Conservation (phyloP, 2,329 filamentous ascomycete genomes). For the Aspergillus melleus region DNA sequence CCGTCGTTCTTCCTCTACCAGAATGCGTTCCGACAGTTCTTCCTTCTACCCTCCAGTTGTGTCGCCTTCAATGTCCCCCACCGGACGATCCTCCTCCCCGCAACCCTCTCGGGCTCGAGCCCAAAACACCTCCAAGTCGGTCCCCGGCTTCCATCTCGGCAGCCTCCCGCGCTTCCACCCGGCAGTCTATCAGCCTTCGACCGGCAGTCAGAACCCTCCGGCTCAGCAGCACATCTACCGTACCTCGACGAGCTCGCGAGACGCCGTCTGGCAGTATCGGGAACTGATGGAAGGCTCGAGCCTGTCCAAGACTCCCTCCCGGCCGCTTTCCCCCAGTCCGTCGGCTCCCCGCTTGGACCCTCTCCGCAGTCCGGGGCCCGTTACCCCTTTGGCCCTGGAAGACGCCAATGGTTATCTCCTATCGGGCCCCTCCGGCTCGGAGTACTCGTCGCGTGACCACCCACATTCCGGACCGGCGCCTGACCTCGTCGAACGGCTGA, state of each 20-base stretch:
- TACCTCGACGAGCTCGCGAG: conserved; percentile 37
- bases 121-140: conserved; percentile 37
- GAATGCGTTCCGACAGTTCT: conserved; percentile 35
- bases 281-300: conserved; percentile 42
- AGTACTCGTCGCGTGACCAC: conserved; percentile 21
- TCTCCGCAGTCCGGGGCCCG: conserved; percentile 46
- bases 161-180: conserved; percentile 49
- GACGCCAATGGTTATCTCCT: conserved; percentile 44
- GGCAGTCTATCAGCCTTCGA: conserved; percentile 41
- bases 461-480: conserved; percentile 26
- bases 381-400: conserved; percentile 47
- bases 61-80: conserved; percentile 35
- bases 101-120: conserved; percentile 34
- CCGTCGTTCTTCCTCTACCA: conserved; percentile 15
- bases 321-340: conserved; percentile 33
- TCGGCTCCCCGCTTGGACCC: conserved; percentile 47
- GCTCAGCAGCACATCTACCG: conserved; percentile 34
- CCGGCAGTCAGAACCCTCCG: conserved; percentile 21
- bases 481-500: conserved; percentile 35
- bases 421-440: conserved; percentile 29
- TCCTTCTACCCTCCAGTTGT: conserved; percentile 32
- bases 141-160: conserved; percentile 39
- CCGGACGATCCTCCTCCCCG: conserved; percentile 34
- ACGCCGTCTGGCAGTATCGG: conserved; percentile 42
- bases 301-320: conserved; percentile 31